phyloP scores from a whole-genome alignment of 805 yeast species.

The Metschnikowia kunwiensis region DNA sequence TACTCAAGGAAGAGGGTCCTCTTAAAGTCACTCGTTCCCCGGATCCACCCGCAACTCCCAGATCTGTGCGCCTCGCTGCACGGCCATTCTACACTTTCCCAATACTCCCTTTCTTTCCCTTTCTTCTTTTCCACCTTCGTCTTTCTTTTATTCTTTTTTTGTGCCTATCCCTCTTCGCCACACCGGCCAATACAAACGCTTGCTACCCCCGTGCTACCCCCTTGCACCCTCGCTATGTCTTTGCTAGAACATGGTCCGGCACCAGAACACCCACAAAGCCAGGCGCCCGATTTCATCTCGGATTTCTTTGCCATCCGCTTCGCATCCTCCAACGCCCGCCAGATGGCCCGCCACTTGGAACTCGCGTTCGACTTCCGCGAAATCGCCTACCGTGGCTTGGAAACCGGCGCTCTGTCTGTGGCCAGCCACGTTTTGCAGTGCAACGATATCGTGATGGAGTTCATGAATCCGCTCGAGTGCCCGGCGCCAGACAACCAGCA shows the following conservation, averaged over 20 bases:
- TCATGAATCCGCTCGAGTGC: constrained; percentile 40
- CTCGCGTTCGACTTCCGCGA: constrained; percentile 59
- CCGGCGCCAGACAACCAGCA: constrained; percentile 3
- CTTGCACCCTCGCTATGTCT: constrained; percentile 11
- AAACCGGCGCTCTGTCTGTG: constrained; percentile 56
- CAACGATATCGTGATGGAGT: constrained; percentile 50
- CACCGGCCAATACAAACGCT: too few species aligned
- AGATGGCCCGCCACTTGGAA: constrained; percentile 54
- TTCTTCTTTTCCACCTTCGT: too few species aligned
- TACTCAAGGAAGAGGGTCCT: too few species aligned
- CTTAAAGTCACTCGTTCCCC: too few species aligned
- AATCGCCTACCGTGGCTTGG: constrained; percentile 64
- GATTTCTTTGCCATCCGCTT: constrained; percentile 64
- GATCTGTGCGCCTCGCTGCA: too few species aligned
- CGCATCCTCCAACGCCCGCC: constrained; percentile 71
- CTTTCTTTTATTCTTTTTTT: too few species aligned
- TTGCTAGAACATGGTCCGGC: constrained; percentile 5
- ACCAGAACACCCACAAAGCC: constrained; percentile 36
- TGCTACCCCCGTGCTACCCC: too few species aligned
- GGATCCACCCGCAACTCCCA: too few species aligned
- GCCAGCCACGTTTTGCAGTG: constrained; percentile 61
- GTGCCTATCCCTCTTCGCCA: too few species aligned
- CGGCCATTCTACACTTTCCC: too few species aligned
- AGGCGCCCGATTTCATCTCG: constrained; percentile 1
- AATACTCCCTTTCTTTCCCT: too few species aligned